Evolutionary conservation across 192 early-diverging fungal genomes (phyloP).

Genomic region (Entomortierella lignicola): DNA sequence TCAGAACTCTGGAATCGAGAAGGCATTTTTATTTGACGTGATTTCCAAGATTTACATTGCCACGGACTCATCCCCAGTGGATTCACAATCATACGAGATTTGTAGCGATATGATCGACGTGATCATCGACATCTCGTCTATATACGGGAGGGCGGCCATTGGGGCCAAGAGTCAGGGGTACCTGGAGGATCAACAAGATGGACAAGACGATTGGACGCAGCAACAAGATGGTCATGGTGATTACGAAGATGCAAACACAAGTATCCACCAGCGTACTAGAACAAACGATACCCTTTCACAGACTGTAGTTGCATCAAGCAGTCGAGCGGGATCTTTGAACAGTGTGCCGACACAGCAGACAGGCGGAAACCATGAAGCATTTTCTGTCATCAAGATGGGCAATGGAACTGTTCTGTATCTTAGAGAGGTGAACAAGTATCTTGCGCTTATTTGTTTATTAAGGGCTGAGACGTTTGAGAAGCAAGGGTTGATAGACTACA

Average conservation of each 20-base stretch:
- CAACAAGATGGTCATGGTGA: slow-evolving; percentile 27
- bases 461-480: slow-evolving; percentile 87
- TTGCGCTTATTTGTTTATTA: slow-evolving; percentile 82
- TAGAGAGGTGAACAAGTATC: slow-evolving; percentile 80
- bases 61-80: slow-evolving; percentile 92
- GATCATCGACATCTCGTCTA: slow-evolving; percentile 81
- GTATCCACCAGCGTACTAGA: slow-evolving; percentile 1
- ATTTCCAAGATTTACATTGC: slow-evolving; percentile 93
- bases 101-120: slow-evolving; percentile 97
- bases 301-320: slow-evolving; percentile 19
- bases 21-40: slow-evolving; percentile 94
- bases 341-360: slow-evolving; percentile 25
- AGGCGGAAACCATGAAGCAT: slow-evolving; percentile 62
- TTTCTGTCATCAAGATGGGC: slow-evolving; percentile 77
- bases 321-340: slow-evolving; percentile 34
- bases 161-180: slow-evolving; percentile 54
- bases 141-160: slow-evolving; percentile 74
- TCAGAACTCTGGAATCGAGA: slow-evolving; percentile 95
- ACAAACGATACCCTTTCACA: slow-evolving; percentile 19
- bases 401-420: slow-evolving; percentile 86
- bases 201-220: slow-evolving; percentile 38
- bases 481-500: slow-evolving; percentile 87
- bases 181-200: slow-evolving; percentile 43
- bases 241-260: slow-evolving; percentile 22
- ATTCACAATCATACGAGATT: slow-evolving; percentile 89